Percentiles rank a stretch among this genome's conserved stretches.
These are phyloP conservation scores for Lepidium didymum DNA, from an alignment of 345 rosid species.

Conservation along the genomic window DNA sequence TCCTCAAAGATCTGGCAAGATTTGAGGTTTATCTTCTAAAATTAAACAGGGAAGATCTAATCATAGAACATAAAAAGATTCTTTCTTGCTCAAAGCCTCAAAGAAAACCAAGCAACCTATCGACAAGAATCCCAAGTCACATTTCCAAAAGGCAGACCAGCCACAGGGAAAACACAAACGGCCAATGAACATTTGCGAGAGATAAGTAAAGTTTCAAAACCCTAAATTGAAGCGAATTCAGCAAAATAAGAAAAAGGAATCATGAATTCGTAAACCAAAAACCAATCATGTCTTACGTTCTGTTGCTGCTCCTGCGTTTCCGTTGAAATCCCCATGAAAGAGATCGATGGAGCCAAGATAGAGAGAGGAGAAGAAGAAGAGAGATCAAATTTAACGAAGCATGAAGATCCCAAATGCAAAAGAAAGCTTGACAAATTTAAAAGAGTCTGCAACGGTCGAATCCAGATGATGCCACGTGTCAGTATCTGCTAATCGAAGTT, in stretches of 20 bases:
- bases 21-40: background rate
- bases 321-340: constrained; percentile 60
- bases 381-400: background rate
- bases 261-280: background rate
- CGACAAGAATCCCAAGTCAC: background rate
- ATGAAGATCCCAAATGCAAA: background rate
- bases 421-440: background rate
- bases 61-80: background rate
- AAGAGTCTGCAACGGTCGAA: constrained; percentile 58
- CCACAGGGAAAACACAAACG: background rate
- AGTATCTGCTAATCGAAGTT: too few species aligned
- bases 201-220: background rate
- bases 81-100: background rate
- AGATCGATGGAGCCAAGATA: constrained; percentile 13
- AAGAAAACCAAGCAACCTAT: background rate
- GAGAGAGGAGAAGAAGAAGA: background rate
- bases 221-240: background rate
- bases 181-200: background rate
- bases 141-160: background rate
- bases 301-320: constrained; percentile 34
- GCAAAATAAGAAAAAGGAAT: background rate
- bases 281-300: constrained; percentile 33
- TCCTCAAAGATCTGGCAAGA: background rate
- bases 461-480: background rate
- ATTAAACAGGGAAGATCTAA: background rate